Conservation (phyloP, 345 rosid species). For the Nasturtium officinale region DNA sequence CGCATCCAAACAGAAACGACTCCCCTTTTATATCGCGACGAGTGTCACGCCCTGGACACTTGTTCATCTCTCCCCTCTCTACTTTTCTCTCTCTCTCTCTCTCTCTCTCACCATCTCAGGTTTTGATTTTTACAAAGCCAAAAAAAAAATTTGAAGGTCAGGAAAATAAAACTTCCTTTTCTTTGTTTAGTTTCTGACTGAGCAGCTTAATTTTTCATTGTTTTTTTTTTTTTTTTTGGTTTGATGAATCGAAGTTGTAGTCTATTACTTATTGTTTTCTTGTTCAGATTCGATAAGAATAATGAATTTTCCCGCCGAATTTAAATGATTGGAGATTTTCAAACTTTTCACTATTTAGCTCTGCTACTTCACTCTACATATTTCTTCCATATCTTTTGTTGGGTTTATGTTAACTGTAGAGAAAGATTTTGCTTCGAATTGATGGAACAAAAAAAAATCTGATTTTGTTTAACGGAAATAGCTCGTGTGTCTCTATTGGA, state of each 20-base stretch:
- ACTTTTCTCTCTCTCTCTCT: neutral
- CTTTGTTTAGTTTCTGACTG: slow-evolving; percentile 25
- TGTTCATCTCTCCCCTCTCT: slow-evolving; percentile 57
- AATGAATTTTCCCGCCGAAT: slow-evolving; percentile 31
- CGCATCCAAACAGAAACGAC: slow-evolving; percentile 38
- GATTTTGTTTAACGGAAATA: neutral
- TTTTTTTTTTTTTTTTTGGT: neutral
- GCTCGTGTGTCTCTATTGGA: neutral
- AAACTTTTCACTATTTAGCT: slow-evolving; percentile 1
- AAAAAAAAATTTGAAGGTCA: slow-evolving; percentile 25
- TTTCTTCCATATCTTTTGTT: neutral
- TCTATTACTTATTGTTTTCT: slow-evolving; percentile 27
- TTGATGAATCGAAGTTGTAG: slow-evolving; percentile 8
- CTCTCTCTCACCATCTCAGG: slow-evolving; percentile 30
- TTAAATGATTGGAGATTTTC: slow-evolving; percentile 10
- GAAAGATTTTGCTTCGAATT: neutral
- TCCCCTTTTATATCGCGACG: slow-evolving; percentile 78
- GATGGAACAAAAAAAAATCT: slow-evolving; percentile 31
- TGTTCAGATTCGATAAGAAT: slow-evolving; percentile 33
- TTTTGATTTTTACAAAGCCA: neutral
- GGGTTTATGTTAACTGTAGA: neutral
- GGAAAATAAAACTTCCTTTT: slow-evolving; percentile 7
- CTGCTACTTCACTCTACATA: slow-evolving; percentile 9
- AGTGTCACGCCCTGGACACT: slow-evolving; percentile 74
- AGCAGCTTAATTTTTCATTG: slow-evolving; percentile 6